Conservation (phyloP, 176 grass and related monocot genomes). For the Carex parvula region DNA sequence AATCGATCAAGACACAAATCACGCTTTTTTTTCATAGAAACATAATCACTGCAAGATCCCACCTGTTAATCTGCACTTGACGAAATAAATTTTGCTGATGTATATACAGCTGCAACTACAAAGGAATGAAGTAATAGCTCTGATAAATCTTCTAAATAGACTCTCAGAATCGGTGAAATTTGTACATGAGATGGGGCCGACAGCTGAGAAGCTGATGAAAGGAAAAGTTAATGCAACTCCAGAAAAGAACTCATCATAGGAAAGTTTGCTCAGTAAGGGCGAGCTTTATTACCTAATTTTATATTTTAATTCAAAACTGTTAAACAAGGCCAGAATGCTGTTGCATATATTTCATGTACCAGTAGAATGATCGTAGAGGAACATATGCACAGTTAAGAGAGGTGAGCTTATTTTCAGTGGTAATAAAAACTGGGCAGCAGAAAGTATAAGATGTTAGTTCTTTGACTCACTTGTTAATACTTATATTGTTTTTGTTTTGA, state of each 20-base stretch:
- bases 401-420: not conserved
- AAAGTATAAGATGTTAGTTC: not conserved
- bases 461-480: not conserved
- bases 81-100: constrained; percentile 14
- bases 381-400: not conserved
- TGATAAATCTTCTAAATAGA: constrained; percentile 87
- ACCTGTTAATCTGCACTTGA: constrained; percentile 10
- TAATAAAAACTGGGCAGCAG: not conserved
- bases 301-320: not conserved
- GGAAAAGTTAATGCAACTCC: constrained; percentile 34
- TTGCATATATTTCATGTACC: not conserved
- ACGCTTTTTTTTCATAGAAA: not conserved
- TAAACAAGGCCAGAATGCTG: not conserved
- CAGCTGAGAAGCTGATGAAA: constrained; percentile 52
- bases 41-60: not conserved
- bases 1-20: not conserved
- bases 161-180: constrained; percentile 92
- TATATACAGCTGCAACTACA: constrained; percentile 77
- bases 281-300: not conserved
- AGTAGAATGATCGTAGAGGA: not conserved
- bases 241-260: constrained; percentile 33
- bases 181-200: constrained; percentile 67
- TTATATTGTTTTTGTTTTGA: not conserved
- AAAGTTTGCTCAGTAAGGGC: constrained; percentile 13
- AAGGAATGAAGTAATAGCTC: constrained; percentile 88